Conservation (phyloP, 2,329 filamentous ascomycete genomes). For the Fusarium poae region DNA sequence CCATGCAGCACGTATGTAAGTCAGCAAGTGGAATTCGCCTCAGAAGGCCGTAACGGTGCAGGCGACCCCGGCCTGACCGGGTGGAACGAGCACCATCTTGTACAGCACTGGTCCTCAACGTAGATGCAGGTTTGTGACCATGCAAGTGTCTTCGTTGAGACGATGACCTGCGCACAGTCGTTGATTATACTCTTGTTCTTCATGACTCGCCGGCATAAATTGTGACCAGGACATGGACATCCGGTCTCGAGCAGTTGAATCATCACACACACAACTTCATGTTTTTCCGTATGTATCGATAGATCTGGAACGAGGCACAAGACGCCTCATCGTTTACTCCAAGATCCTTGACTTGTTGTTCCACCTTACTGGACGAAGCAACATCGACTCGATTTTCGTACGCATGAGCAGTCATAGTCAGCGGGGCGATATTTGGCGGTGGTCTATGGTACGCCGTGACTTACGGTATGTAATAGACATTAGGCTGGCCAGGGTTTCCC, state of each 20-base stretch:
- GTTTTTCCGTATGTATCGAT: neutral
- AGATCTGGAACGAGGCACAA: neutral
- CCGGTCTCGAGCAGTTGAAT: neutral
- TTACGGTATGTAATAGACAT: constrained; percentile 32
- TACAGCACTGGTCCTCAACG: constrained; percentile 41
- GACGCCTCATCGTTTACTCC: constrained; percentile 5
- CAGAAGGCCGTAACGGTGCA: constrained; percentile 33
- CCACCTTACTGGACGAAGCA: neutral
- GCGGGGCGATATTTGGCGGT: constrained; percentile 16
- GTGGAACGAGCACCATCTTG: constrained; percentile 43
- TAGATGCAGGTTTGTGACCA: constrained; percentile 47
- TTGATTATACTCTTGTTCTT: constrained; percentile 19
- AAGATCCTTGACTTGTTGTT: neutral
- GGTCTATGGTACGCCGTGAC: constrained; percentile 31
- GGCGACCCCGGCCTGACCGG: constrained; percentile 42
- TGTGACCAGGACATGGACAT: constrained; percentile 1
- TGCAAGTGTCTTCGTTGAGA: constrained; percentile 46
- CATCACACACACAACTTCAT: neutral
- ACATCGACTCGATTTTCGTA: neutral
- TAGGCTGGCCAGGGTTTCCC: constrained; percentile 25
- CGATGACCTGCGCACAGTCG: constrained; percentile 32
- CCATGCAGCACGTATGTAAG: constrained; percentile 8
- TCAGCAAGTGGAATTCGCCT: constrained; percentile 47
- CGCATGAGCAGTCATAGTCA: neutral
- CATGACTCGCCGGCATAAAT: constrained; percentile 35